A percentile compares a stretch with the other conserved stretches of the same genome.
Conservation (phyloP, 2,329 filamentous ascomycete species). For the Emmonsiellopsis sp. region DNA sequence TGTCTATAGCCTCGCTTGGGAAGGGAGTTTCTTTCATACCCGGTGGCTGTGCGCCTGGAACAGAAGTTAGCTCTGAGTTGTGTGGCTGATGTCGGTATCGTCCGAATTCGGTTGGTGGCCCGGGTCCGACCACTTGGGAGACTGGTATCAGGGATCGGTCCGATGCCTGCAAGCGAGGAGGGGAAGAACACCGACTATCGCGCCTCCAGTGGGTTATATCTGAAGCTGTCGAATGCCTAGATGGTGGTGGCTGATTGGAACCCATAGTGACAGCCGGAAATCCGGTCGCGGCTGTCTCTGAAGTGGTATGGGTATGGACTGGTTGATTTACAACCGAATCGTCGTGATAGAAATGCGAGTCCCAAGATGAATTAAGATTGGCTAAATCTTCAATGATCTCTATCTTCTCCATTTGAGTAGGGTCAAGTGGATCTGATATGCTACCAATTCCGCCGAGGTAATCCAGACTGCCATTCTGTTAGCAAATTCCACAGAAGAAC, state of each 20-base stretch:
- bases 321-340: not conserved
- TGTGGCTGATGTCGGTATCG: not conserved
- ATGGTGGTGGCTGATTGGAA: not conserved
- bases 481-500: not conserved
- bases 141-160: not conserved
- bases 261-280: not conserved
- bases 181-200: not conserved
- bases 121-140: not conserved
- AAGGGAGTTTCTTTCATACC: not conserved
- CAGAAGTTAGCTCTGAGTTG: not conserved
- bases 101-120: not conserved
- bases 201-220: not conserved
- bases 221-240: not conserved
- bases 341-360: not conserved
- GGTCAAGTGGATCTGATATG: not conserved
- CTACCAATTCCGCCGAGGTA: not conserved
- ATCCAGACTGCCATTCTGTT: not conserved
- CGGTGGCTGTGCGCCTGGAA: not conserved
- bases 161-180: not conserved
- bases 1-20: not conserved
- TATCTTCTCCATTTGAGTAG: not conserved
- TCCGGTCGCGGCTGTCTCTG: not conserved
- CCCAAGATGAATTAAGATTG: not conserved
- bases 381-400: not conserved
- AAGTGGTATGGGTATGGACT: not conserved